Percentiles rank a stretch among this genome's conserved stretches.
Conservation (phyloP, 2,329 filamentous ascomycete genomes). For the Fusarium solani-melongenae region DNA sequence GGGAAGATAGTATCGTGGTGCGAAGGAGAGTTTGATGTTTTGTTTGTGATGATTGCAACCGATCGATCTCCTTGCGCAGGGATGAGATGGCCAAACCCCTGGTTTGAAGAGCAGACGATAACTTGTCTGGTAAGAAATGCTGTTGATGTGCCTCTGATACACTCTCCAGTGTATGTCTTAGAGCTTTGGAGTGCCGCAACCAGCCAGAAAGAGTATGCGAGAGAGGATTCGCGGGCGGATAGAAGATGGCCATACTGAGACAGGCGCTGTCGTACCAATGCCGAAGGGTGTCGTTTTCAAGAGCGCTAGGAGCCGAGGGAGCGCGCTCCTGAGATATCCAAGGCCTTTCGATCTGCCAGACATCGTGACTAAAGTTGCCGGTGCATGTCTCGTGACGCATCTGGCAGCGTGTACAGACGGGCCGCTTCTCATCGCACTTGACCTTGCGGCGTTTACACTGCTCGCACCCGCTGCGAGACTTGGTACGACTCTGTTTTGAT, state of each 20-base stretch:
- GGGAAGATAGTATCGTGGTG: background rate
- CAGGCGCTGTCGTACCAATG: constrained; percentile 2
- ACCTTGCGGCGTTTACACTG: constrained; percentile 1
- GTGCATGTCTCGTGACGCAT: background rate
- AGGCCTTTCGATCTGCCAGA: background rate
- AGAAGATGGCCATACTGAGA: background rate
- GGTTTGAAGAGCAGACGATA: background rate
- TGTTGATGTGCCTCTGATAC: background rate
- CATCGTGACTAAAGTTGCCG: background rate
- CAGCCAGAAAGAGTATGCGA: background rate
- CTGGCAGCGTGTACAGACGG: background rate
- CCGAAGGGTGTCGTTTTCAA: background rate
- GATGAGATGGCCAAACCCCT: background rate
- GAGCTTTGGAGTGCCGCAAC: background rate
- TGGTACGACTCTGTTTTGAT: background rate
- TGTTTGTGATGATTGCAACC: background rate
- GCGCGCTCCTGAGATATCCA: background rate
- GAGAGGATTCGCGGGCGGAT: background rate
- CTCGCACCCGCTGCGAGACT: background rate
- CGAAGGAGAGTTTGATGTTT: background rate
- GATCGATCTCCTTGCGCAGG: background rate
- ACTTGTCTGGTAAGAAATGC: background rate
- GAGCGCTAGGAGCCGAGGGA: background rate
- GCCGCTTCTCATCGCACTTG: background rate
- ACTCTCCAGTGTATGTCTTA: background rate